A percentile compares a stretch with the other conserved stretches of the same genome.
phyloP scores from a whole-genome alignment of 495 filamentous ascomycete genomes.

The Bacidia rubella region DNA sequence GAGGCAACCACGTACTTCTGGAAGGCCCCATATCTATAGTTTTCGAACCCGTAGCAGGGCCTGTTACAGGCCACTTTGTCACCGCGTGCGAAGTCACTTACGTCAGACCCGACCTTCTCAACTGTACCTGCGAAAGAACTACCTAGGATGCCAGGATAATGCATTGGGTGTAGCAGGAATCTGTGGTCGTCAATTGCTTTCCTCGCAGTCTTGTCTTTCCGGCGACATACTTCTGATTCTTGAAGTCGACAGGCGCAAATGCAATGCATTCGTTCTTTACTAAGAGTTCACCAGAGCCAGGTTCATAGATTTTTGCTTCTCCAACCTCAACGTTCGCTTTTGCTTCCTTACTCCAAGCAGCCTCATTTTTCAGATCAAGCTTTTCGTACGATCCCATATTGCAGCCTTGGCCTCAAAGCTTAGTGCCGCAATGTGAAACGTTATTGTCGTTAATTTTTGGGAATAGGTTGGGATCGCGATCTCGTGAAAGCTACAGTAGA shows the following conservation, averaged over 20 bases:
- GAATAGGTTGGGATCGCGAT: too few relatives aligned
- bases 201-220: not conserved
- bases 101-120: conserved; percentile 14
- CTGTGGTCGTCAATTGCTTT: not conserved
- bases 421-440: too few relatives aligned
- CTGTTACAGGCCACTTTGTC: conserved; percentile 16
- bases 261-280: conserved; percentile 2
- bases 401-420: too few relatives aligned
- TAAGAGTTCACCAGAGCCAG: conserved; percentile 5
- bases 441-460: too few relatives aligned
- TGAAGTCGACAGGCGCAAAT: conserved; percentile 4
- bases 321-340: not conserved
- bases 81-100: conserved; percentile 15
- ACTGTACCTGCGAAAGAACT: conserved; percentile 19
- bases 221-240: conserved; percentile 1
- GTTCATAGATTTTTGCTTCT: not conserved
- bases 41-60: conserved; percentile 3
- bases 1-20: conserved; percentile 22
- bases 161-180: conserved; percentile 11
- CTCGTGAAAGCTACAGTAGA: too few relatives aligned
- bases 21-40: conserved; percentile 19
- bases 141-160: conserved; percentile 21
- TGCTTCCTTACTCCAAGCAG: not conserved
- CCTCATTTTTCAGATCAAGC: not conserved
- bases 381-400: conserved; percentile 10